phyloP scores from a whole-genome alignment of 257 asterid genomes.

The Gentiana dahurica region DNA sequence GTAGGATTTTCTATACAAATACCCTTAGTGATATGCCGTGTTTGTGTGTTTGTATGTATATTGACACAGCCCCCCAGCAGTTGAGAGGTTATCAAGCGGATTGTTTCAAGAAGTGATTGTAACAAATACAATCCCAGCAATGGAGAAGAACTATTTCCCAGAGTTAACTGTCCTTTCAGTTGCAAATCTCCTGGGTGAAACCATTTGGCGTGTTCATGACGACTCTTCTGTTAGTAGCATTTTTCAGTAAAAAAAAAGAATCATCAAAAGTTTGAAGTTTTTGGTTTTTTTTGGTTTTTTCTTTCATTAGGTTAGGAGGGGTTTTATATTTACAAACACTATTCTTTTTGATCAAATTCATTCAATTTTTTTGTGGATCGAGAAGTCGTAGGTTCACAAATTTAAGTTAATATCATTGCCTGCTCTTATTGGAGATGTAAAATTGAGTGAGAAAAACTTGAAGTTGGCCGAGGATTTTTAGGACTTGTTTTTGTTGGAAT shows the following conservation, averaged over 20 bases:
- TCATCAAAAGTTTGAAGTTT: no score
- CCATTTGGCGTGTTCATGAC: conserved; percentile 94
- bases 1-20: no score
- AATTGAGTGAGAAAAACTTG: no score
- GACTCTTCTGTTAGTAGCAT: conserved; percentile 97
- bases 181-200: conserved; percentile 88
- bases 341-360: neutral
- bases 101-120: conserved; percentile 89
- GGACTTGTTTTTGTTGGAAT: no score
- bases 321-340: neutral
- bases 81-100: conserved; percentile 86
- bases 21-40: neutral
- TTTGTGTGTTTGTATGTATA: neutral
- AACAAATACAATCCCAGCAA: conserved; percentile 75
- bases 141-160: conserved; percentile 72
- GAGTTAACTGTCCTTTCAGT: conserved; percentile 82
- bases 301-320: neutral
- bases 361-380: neutral
- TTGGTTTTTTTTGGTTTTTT: neutral
- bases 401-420: no score
- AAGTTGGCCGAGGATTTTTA: no score
- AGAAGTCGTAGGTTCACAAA: no score
- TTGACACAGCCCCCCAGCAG: conserved; percentile 74
- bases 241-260: conserved; percentile 42
- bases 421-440: no score